phyloP scores from a whole-genome alignment of 495 filamentous ascomycete genomes.

The Amniculicola lignicola region DNA sequence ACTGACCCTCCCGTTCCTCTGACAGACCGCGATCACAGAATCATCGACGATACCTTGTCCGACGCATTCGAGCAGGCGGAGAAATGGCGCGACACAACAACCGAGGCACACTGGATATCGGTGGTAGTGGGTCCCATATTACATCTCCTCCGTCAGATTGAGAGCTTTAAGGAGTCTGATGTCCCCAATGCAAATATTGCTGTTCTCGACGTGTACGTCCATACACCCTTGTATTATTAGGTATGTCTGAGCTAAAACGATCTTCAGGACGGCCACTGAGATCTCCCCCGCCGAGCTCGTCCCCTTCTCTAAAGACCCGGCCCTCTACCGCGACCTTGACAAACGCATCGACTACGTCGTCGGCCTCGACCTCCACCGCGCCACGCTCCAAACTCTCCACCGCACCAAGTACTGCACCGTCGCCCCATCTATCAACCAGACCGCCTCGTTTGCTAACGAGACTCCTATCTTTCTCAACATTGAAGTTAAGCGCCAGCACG shows the following conservation, averaged over 20 bases:
- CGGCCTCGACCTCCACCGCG: slow-evolving; percentile 10
- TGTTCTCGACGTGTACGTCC: slow-evolving; percentile 13
- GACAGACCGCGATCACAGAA: background rate
- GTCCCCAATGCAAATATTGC: background rate
- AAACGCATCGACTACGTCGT: slow-evolving; percentile 13
- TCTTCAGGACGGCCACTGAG: background rate
- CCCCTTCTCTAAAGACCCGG: slow-evolving; percentile 5
- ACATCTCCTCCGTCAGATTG: background rate
- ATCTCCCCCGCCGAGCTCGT: slow-evolving; percentile 5
- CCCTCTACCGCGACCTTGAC: slow-evolving; percentile 16
- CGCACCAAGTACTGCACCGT: background rate
- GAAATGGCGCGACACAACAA: slow-evolving; percentile 10
- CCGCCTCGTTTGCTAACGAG: background rate
- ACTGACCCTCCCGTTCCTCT: background rate
- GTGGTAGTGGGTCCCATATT: slow-evolving; percentile 8
- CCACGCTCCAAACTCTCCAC: background rate
- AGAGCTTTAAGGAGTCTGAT: slow-evolving; percentile 3
- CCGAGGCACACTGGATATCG: slow-evolving; percentile 13
- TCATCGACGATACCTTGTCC: background rate
- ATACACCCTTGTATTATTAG: background rate
- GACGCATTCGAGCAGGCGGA: slow-evolving; percentile 2
- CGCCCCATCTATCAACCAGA: slow-evolving; percentile 13
- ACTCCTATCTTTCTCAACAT: slow-evolving; percentile 19
- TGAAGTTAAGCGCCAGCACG: slow-evolving; percentile 12
- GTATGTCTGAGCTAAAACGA: background rate